Evolutionary conservation across 2,329 filamentous ascomycete species (phyloP).

Genomic region (Zarea fungicola): DNA sequence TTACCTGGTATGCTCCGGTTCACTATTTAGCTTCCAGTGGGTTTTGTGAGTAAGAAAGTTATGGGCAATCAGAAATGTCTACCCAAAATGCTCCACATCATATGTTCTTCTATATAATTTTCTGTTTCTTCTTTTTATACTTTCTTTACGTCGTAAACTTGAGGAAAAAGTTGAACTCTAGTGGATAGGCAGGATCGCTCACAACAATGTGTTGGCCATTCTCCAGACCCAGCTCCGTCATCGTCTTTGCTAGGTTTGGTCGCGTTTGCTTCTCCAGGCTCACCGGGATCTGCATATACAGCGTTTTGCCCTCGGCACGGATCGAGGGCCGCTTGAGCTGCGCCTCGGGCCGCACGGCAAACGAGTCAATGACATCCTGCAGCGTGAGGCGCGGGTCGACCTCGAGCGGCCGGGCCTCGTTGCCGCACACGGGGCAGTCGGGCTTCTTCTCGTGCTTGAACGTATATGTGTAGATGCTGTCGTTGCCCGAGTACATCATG

Average conservation of each 20-base stretch:
- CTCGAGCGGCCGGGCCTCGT: slow-evolving; percentile 67
- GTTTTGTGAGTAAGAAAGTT: no score
- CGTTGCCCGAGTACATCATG: slow-evolving; percentile 99
- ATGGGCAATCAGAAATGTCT: no score
- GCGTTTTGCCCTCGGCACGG: slow-evolving; percentile 68
- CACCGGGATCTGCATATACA: slow-evolving; percentile 84
- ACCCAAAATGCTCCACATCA: not conserved
- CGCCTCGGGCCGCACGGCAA: slow-evolving; percentile 78
- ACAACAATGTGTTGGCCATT: slow-evolving; percentile 88
- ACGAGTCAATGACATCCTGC: slow-evolving; percentile 76
- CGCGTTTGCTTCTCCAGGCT: slow-evolving; percentile 80
- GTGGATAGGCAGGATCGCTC: slow-evolving; percentile 82
- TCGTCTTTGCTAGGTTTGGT: slow-evolving; percentile 72
- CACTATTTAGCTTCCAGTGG: no score
- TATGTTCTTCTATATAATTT: not conserved
- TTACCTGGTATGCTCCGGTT: not conserved
- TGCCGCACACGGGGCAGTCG: slow-evolving; percentile 92
- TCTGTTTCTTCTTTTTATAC: not conserved
- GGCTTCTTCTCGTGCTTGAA: slow-evolving; percentile 92
- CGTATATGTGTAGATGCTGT: slow-evolving; percentile 93
- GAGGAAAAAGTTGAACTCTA: slow-evolving; percentile 57
- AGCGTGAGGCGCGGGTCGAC: slow-evolving; percentile 69
- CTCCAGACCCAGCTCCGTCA: slow-evolving; percentile 65
- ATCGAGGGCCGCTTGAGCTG: slow-evolving; percentile 93
- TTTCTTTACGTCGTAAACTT: slow-evolving; percentile 34